phyloP scores from a whole-genome alignment of 106 monocot genomes.

The Apostasia shenzhenica region DNA sequence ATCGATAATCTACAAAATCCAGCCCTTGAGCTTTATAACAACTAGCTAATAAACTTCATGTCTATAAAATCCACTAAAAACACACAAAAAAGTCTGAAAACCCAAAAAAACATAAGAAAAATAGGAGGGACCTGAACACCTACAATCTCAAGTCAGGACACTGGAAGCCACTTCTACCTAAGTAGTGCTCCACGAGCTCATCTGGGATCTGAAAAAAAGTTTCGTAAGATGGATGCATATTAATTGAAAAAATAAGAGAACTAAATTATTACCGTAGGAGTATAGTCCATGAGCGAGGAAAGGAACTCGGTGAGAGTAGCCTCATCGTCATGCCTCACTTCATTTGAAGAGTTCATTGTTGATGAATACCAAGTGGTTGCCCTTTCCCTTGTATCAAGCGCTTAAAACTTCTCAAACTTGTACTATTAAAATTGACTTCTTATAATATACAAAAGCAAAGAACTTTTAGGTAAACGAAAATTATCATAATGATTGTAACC shows the following conservation, averaged over 20 bases:
- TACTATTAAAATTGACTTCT: too few relatives aligned
- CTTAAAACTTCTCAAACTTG: too few relatives aligned
- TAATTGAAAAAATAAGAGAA: background rate
- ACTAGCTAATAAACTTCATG: background rate
- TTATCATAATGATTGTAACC: too few relatives aligned
- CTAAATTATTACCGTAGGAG: slow-evolving; percentile 49
- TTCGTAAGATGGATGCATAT: background rate
- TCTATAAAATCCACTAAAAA: background rate
- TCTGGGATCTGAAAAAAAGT: slow-evolving; percentile 61
- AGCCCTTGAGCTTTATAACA: too few relatives aligned
- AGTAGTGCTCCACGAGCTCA: slow-evolving; percentile 93
- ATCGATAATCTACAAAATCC: too few relatives aligned
- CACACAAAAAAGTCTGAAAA: background rate
- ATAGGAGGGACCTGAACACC: slow-evolving; percentile 3
- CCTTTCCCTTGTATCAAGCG: too few relatives aligned
- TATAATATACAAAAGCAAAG: too few relatives aligned
- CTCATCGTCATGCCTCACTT: slow-evolving; percentile 77
- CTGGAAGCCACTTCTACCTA: slow-evolving; percentile 78
- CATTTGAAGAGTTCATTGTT: slow-evolving; percentile 27
- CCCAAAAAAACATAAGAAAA: background rate
- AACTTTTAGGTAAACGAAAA: too few relatives aligned
- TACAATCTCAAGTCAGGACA: slow-evolving; percentile 93
- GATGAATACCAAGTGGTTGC: background rate
- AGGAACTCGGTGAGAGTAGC: slow-evolving; percentile 87
- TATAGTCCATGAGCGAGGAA: slow-evolving; percentile 93